Evolutionary conservation across 192 early-diverging fungal genomes (phyloP).

Genomic region (Coemansia guatemalensis): DNA sequence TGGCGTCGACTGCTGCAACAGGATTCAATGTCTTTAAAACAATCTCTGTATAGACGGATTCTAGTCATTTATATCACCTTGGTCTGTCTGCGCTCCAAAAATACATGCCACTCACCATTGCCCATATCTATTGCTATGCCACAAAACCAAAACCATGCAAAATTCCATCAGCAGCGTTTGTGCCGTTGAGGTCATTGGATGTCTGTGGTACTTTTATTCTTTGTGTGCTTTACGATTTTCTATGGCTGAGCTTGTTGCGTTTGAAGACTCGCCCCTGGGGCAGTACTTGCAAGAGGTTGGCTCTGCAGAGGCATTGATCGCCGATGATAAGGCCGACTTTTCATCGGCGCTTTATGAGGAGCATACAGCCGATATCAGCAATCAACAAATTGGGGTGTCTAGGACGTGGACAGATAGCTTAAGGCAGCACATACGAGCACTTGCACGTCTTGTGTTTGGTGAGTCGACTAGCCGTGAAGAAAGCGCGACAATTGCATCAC

Average conservation of each 20-base stretch:
- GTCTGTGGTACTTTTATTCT: too few relatives aligned
- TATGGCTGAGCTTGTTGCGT: constrained; percentile 44
- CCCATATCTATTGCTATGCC: too few relatives aligned
- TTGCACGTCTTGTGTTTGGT: not conserved
- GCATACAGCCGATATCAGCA: not conserved
- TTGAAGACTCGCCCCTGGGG: constrained; percentile 46
- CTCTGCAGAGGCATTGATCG: constrained; percentile 17
- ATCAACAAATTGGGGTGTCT: not conserved
- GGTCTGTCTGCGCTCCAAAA: not conserved
- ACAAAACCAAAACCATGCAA: too few relatives aligned
- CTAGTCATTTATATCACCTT: too few relatives aligned
- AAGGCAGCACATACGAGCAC: too few relatives aligned
- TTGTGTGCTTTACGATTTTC: too few relatives aligned
- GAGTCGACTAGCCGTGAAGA: not conserved
- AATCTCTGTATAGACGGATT: constrained; percentile 66
- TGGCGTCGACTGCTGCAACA: constrained; percentile 79
- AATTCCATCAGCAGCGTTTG: too few relatives aligned
- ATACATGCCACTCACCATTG: too few relatives aligned
- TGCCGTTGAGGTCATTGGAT: too few relatives aligned
- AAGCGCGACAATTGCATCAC: not conserved
- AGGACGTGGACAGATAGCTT: too few relatives aligned
- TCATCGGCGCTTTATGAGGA: not conserved
- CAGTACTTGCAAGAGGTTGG: constrained; percentile 41
- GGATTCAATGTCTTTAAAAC: constrained; percentile 99
- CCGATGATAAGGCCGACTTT: constrained; percentile 6